phyloP scores from a whole-genome alignment of 2,329 filamentous ascomycete genomes.

The Verticillium isaacii region DNA sequence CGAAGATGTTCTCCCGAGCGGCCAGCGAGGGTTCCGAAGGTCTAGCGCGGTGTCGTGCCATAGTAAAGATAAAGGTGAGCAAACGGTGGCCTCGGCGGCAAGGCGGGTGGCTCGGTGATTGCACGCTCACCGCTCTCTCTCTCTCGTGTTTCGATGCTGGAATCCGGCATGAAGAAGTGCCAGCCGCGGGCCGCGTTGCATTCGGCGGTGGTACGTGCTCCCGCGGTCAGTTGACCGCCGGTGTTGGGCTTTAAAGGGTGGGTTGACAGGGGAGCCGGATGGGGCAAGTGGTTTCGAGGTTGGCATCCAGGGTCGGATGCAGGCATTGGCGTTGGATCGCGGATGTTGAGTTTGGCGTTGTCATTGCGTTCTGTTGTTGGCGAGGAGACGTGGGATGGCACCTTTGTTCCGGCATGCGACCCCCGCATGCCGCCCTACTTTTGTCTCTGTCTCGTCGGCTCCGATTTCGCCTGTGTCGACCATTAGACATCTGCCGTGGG shows the following conservation, averaged over 20 bases:
- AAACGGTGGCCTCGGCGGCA: not conserved
- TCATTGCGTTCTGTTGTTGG: not conserved
- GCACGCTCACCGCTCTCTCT: not conserved
- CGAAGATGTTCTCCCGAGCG: not conserved
- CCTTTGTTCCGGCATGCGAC: not conserved
- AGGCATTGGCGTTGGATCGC: not conserved
- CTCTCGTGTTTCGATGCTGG: not conserved
- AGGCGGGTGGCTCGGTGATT: not conserved
- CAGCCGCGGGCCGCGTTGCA: not conserved
- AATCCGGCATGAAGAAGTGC: not conserved
- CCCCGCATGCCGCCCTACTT: not conserved
- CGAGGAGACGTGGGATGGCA: not conserved
- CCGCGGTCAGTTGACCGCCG: not conserved
- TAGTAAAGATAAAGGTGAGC: not conserved
- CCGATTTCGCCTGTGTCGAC: not conserved
- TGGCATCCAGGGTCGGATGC: not conserved
- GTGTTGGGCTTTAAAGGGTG: not conserved
- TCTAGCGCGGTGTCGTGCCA: not conserved
- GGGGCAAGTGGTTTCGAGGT: not conserved
- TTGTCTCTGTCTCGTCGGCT: not conserved
- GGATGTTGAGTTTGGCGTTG: not conserved
- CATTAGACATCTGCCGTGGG: not conserved
- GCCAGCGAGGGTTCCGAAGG: not conserved
- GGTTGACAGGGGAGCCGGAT: not conserved
- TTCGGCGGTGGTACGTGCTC: not conserved